Evolutionary conservation across 495 filamentous ascomycete species (phyloP), one percentile per base, ranked within the genome.

Genomic region (Aspergillus hancockii): DNA sequence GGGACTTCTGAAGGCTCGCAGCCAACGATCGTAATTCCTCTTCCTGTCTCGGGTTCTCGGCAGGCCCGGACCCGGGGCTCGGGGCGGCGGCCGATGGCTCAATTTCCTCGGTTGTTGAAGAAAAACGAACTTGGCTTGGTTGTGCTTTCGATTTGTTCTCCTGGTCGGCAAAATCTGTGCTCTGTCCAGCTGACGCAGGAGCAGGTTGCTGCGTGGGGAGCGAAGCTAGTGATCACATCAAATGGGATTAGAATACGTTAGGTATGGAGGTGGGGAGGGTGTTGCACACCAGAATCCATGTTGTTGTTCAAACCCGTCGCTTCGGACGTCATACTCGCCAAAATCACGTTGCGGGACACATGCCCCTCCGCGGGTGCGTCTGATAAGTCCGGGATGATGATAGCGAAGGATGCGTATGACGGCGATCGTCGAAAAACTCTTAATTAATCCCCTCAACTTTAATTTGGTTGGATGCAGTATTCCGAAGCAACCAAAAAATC

Each of bases 71-170:
- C 8, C 68, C 63, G 38, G 79, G 72, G 22, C 71, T 64, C 7
- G 59, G 57, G n/a, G 68, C 61, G 45, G 74, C 65, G 53, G 71
- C 60, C 30, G 76, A 63, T 50, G 68, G 77, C 60, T 86, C 81
- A 67, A 95, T 93, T 72, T 94, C 91, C 73, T 90, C 81, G 58
- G 88, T 85, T 60, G 88, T 80, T 16, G 89, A 88, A 43, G 88
- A 90, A 73, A 97, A 96, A 59, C 91, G 89, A 54, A 97, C 92
- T 71, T 72, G 83, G 73, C 62, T 63, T 52, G 67, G 67, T 51
- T 69, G 74, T 25, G 69, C 62, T 65, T 64, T 74, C 38, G 63
- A 66, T 63, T 71, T 73, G 65, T 69, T 61, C 30, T 76, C 71
- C 54, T 66, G 54, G 53, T 72, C 72, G 63, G 55, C 56, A 45